Conservation (phyloP, 192 early-diverging fungal species). For the Podila verticillata region DNA sequence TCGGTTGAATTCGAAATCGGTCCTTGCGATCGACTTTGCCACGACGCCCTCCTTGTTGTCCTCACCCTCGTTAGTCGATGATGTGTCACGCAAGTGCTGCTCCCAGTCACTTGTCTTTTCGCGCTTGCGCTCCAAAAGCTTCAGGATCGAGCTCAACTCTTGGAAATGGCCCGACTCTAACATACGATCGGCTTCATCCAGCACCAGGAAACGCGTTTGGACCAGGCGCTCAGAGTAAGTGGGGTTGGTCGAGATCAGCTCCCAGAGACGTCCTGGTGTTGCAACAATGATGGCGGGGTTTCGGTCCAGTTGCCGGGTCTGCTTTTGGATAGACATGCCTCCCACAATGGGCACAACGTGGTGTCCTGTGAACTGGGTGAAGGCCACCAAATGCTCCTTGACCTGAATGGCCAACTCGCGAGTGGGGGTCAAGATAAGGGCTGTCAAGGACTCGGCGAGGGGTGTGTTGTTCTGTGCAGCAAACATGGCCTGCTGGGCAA, state of each 20-base stretch:
- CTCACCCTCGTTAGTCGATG: slow-evolving; percentile 14
- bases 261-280: slow-evolving; percentile 82
- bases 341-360: slow-evolving; percentile 87
- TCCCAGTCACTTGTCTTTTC: slow-evolving; percentile 52
- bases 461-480: slow-evolving; percentile 17
- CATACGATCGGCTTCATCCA: slow-evolving; percentile 90
- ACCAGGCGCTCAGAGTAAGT: slow-evolving; percentile 63
- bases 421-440: slow-evolving; percentile 89
- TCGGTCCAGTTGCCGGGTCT: slow-evolving; percentile 75
- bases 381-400: slow-evolving; percentile 77
- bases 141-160: slow-evolving; percentile 74
- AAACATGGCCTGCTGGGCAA: slow-evolving; percentile 55
- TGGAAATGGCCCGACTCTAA: slow-evolving; percentile 81
- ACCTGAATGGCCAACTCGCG: slow-evolving; percentile 97
- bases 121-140: slow-evolving; percentile 56
- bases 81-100: slow-evolving; percentile 18
- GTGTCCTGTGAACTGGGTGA: slow-evolving; percentile 49
- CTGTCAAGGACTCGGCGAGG: slow-evolving; percentile 57
- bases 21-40: slow-evolving; percentile 21
- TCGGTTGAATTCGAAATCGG: slow-evolving; percentile 47
- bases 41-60: slow-evolving; percentile 8
- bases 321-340: slow-evolving; percentile 94
- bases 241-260: slow-evolving; percentile 65
- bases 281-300: slow-evolving; percentile 81
- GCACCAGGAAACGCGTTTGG: slow-evolving; percentile 73